Evolutionary conservation across 129 eudicot species (phyloP).

Genomic region (Chrysanthemum seticuspe): DNA sequence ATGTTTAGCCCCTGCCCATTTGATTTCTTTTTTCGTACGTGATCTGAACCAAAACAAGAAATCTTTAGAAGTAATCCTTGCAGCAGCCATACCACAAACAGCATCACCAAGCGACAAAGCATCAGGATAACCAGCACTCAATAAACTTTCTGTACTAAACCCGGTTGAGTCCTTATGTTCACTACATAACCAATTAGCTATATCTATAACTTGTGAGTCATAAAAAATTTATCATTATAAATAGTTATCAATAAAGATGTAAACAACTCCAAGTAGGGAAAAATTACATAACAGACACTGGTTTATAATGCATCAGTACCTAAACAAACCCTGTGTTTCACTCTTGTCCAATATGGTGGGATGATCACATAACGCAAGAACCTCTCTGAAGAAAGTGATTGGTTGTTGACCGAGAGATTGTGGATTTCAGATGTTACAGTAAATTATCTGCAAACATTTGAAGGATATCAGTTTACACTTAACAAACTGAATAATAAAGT

Average conservation of each 20-base stretch:
- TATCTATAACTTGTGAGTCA: conserved; percentile 52
- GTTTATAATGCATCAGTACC: conserved; percentile 43
- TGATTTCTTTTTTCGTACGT: conserved; percentile 47
- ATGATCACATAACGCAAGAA: conserved; percentile 96
- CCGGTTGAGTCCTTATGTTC: conserved; percentile 58
- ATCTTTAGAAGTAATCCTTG: conserved; percentile 41
- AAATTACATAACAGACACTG: not conserved
- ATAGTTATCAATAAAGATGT: no score
- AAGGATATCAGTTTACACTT: not conserved
- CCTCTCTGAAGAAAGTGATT: conserved; percentile 88
- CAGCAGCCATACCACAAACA: conserved; percentile 78
- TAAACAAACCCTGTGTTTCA: conserved; percentile 91
- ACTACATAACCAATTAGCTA: conserved; percentile 51
- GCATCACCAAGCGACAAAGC: conserved; percentile 62
- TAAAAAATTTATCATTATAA: no score
- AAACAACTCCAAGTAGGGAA: no score
- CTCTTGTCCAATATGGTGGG: conserved; percentile 85
- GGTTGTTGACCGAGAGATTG: conserved; percentile 98
- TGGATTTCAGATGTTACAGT: conserved; percentile 66
- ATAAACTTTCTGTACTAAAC: conserved; percentile 62
- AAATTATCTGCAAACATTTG: no score
- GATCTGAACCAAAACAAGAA: conserved; percentile 80
- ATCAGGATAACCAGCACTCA: conserved; percentile 53
- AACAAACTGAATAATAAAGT: conserved; percentile 18
- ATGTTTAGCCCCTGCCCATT: conserved; percentile 83